A percentile compares a stretch with the other conserved stretches of the same genome.
Evolutionary conservation across 805 yeast species (phyloP).

Genomic region (Wickerhamomyces xylosicus): DNA sequence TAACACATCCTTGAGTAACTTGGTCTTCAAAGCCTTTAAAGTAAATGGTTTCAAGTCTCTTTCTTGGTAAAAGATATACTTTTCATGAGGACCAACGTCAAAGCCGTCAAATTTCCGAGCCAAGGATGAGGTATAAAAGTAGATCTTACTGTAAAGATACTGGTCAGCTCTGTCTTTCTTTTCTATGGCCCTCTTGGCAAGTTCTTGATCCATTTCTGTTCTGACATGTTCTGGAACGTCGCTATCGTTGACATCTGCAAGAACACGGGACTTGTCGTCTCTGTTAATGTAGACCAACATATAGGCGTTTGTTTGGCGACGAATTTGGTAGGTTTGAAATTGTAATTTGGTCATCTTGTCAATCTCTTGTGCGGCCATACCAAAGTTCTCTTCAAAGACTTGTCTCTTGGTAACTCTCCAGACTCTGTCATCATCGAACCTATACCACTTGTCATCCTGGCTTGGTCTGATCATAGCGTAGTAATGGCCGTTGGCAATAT

Average conservation of each 20-base stretch:
- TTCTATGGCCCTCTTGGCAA: slow-evolving; percentile 39
- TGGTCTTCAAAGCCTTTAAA: slow-evolving; percentile 46
- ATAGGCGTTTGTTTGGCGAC: slow-evolving; percentile 89
- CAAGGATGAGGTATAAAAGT: slow-evolving; percentile 41
- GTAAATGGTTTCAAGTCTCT: slow-evolving; percentile 33
- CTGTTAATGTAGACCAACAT: slow-evolving; percentile 90
- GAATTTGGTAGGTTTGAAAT: slow-evolving; percentile 51
- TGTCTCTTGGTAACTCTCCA: slow-evolving; percentile 77
- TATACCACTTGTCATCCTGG: slow-evolving; percentile 62
- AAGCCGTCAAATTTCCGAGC: slow-evolving; percentile 60
- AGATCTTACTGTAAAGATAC: slow-evolving; percentile 49
- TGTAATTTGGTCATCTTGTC: slow-evolving; percentile 45
- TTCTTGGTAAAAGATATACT: slow-evolving; percentile 35
- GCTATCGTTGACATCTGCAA: slow-evolving; percentile 44
- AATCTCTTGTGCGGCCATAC: slow-evolving; percentile 54
- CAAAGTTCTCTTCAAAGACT: slow-evolving; percentile 88
- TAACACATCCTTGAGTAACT: slow-evolving; percentile 39
- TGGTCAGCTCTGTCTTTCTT: slow-evolving; percentile 63
- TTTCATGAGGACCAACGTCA: slow-evolving; percentile 61
- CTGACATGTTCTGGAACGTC: slow-evolving; percentile 65
- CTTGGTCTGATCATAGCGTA: slow-evolving; percentile 88
- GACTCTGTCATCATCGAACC: slow-evolving; percentile 94
- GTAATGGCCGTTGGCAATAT: slow-evolving; percentile 92
- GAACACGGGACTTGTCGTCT: slow-evolving; percentile 40
- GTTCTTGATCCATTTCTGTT: slow-evolving; percentile 52